Base-by-base conservation (phyloP, 306 rosid genomes). In the Medicago ruthenica region DNA sequence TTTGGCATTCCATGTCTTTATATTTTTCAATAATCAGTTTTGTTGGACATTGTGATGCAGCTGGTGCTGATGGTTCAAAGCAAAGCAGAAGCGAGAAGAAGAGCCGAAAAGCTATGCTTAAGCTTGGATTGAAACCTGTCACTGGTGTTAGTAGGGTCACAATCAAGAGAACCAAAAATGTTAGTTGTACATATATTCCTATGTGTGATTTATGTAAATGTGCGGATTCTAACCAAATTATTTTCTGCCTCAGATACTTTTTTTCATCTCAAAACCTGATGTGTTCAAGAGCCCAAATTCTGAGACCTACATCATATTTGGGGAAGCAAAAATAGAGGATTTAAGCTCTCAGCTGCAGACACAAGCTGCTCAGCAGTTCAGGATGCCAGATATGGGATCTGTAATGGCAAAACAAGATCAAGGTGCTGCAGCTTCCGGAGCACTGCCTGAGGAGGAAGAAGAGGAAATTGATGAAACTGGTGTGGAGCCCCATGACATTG, bases 81-180 rank as follows among this genome's bases (percentile, higher is more conserved):
- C 99, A 96, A 83, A 92, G 97, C 92, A 84, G 98, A 82, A 96
- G 98, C 12, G 99, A 96, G 85, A 96, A 96, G 87, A 96, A 96
- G 88, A 96, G 98, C 68, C 88, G 98, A 63, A 96, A 96, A 79
- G 99, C 98, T 16, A 90, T 96, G 98, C 51, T 96, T 91, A 92
- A 96, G 88, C 88, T 96, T 10, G 99, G 99, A 18, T 83, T 96
- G 87, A 90, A 89, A 76, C 93, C 97, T 14, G 91, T 92, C 37
- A 86, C 93, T 0, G 97, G 99, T 51, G 97, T 96, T 72, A 89
- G 93, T 76, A 84, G 99, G 58, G 98, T 96, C 67, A 92, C 97
- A 75, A 90, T 92, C 84, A 92, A 92, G 75, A 92, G 96, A 80
- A 87, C 97, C 24, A 92, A 92, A 84, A 90, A 90, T 81, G 93